These are phyloP conservation scores for Lithocarpus polystachyus DNA, from an alignment of 306 rosid genomes.

Conservation along the genomic window DNA sequence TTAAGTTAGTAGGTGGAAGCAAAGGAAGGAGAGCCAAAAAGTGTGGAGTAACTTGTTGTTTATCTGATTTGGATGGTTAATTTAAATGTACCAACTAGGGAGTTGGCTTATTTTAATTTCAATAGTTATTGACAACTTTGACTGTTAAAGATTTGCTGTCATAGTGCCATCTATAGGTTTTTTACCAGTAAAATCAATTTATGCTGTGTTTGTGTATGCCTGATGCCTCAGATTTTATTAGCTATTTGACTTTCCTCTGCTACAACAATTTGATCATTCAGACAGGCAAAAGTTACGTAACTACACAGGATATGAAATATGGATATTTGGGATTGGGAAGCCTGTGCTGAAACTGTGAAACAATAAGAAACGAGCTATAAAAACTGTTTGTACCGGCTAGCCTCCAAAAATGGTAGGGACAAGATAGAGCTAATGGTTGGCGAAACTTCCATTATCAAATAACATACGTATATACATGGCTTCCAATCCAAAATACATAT, in stretches of 20 bases:
- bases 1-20: neutral
- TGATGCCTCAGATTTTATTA: neutral
- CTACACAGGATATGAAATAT: neutral
- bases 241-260: neutral
- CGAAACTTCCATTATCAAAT: constrained; percentile 8
- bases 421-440: constrained; percentile 15
- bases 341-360: neutral
- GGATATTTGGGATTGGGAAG: neutral
- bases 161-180: neutral
- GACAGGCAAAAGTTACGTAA: too few species aligned
- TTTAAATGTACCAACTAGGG: constrained; percentile 4
- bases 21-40: neutral
- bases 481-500: neutral
- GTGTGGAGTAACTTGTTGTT: neutral
- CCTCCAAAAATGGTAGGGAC: constrained; percentile 22
- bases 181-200: neutral
- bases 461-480: too few species aligned
- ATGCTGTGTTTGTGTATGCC: constrained; percentile 4
- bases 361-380: neutral
- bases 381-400: neutral
- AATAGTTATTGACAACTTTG: constrained; percentile 21
- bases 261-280: neutral
- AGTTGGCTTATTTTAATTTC: constrained; percentile 18
- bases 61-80: neutral
- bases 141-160: constrained; percentile 7